phyloP scores from a whole-genome alignment of 2,329 filamentous ascomycete species.

The Taxawa tesnikishii region DNA sequence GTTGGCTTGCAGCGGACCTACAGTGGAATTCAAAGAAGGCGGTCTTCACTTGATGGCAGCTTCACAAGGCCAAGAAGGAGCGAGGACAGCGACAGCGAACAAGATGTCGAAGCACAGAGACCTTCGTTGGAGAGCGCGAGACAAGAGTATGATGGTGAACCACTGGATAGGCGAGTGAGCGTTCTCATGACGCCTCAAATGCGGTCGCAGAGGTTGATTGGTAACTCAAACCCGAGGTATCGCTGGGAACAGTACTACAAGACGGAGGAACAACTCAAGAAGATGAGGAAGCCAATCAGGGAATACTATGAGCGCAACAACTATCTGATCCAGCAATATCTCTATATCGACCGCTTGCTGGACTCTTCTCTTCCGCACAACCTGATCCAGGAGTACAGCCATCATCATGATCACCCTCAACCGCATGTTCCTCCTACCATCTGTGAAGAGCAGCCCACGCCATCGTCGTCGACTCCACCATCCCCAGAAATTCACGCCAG shows the following conservation, averaged over 20 bases:
- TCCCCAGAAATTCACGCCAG: constrained; percentile 8
- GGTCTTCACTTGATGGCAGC: constrained; percentile 6
- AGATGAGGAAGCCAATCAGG: constrained; percentile 63
- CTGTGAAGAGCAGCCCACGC: constrained; percentile 55
- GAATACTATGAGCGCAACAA: constrained; percentile 86
- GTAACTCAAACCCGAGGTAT: constrained; percentile 76
- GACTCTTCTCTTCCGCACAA: constrained; percentile 89
- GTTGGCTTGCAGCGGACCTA: constrained; percentile 4
- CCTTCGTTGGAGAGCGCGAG: background rate
- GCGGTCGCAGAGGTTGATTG: constrained; percentile 76
- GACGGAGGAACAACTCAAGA: constrained; percentile 58
- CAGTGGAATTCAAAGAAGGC: background rate
- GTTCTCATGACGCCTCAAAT: constrained; percentile 50
- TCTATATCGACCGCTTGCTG: constrained; percentile 83
- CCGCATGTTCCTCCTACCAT: constrained; percentile 60
- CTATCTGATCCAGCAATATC: constrained; percentile 76
- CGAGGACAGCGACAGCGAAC: constrained; percentile 7
- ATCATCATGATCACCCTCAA: constrained; percentile 23
- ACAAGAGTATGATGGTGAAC: constrained; percentile 17
- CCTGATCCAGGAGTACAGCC: constrained; percentile 78
- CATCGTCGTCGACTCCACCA: constrained; percentile 17
- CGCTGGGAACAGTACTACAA: constrained; percentile 81
- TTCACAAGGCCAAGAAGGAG: constrained; percentile 1
- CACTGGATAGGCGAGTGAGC: constrained; percentile 28
- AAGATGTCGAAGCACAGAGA: constrained; percentile 9